Percentiles rank a stretch among this genome's conserved stretches.
phyloP scores from a whole-genome alignment of 306 rosid species.

The Sicyos edulis region DNA sequence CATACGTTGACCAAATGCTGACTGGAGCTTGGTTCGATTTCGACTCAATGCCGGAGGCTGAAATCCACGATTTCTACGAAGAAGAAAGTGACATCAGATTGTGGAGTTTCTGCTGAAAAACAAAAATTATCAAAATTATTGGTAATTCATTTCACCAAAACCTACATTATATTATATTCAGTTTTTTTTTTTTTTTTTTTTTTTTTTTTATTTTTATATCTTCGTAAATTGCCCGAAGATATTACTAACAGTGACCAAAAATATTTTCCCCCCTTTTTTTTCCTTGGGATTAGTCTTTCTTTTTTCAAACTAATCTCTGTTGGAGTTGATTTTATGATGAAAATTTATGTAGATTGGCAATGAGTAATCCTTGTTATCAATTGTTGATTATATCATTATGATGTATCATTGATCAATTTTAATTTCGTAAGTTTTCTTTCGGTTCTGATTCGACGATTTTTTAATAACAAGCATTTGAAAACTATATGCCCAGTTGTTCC shows the following conservation, averaged over 20 bases:
- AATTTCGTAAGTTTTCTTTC: not conserved
- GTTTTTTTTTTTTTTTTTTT: too few relatives aligned
- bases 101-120: conserved; percentile 60
- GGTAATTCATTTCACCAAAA: not conserved
- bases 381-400: conserved; percentile 8
- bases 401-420: not conserved
- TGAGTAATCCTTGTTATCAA: not conserved
- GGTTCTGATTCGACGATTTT: too few relatives aligned
- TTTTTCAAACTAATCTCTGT: conserved; percentile 4
- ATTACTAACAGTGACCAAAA: conserved; percentile 18
- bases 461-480: too few relatives aligned
- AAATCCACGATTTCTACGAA: conserved; percentile 51
- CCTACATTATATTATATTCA: not conserved
- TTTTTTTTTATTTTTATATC: not conserved
- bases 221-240: conserved; percentile 15
- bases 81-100: conserved; percentile 72
- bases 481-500: too few relatives aligned
- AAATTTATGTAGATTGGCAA: conserved; percentile 4
- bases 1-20: conserved; percentile 52
- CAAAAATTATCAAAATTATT: not conserved
- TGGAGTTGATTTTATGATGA: not conserved
- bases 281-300: conserved; percentile 3
- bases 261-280: too few relatives aligned
- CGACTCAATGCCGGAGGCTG: conserved; percentile 32
- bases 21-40: conserved; percentile 45